Evolutionary conservation across 768 basidiomycete genomes (phyloP), one percentile per base, ranked within the genome.

Genomic region (Scleroderma citrinum): DNA sequence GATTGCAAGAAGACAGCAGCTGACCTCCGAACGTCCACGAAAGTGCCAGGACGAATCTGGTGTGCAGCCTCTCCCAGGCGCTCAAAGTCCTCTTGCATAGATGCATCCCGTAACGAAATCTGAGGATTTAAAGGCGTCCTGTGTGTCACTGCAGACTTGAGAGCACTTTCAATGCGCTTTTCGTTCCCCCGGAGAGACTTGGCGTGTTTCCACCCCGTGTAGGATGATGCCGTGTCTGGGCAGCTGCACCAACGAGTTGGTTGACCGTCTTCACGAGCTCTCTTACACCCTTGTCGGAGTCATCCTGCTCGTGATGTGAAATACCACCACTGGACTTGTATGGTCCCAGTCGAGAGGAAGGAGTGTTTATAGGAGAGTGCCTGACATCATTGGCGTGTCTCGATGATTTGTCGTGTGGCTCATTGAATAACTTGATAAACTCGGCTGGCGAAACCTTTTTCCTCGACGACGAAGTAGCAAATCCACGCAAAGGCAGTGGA

Each of bases 1-100:
- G 11, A 24, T 14, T 30, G 14, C n/a, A 49, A 23, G 7, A 36
- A 24, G 14, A 16, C 19, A n/a, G 8, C 23, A 31, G 63, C 69
- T 46, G 52, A 76, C 80, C 72, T 76, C 55, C 79, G 68, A 31
- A 75, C 56, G 55, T 82, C 81, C 11, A 81, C 66, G 40, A 81
- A 79, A 17, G 78, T 69, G 2, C 79, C 81, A 7, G 69, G 70
- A 17, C 35, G n/a, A 10, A 62, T 59, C 26, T 72, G 52, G 12
- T 51, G 46, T 12, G 34, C 13, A 14, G 42, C 47, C 4, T 53
- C 60, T 40, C 48, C 59, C 5, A 44, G 29, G 43, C 51, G 55
- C 36, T 61, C 51, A 8, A 50, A 23, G 17, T 44, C 52, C 38
- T 37, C 29, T 16, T 59, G 56, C 29, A 53, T 58, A 13, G 44